These are phyloP conservation scores for Sophora flavescens DNA, from an alignment of 306 rosid species.

Conservation along the genomic window DNA sequence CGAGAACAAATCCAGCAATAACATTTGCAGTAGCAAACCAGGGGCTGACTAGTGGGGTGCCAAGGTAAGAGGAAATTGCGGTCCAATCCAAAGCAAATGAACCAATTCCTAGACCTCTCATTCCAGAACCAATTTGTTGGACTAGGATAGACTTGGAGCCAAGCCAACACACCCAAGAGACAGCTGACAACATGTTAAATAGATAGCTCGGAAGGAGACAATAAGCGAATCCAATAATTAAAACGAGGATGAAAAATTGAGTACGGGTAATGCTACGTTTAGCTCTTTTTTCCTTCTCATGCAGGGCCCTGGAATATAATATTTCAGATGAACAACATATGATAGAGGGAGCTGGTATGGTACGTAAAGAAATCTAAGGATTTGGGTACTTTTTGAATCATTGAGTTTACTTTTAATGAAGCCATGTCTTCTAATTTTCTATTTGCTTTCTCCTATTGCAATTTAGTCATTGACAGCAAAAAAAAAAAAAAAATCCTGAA, in stretches of 20 bases:
- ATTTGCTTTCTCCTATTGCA: no score
- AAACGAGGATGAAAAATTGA: slow-evolving; percentile 66
- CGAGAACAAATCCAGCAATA: slow-evolving; percentile 62
- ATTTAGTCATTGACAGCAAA: no score
- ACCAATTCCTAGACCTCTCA: slow-evolving; percentile 77
- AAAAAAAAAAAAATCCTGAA: no score
- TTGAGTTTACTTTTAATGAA: no score
- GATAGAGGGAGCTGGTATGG: no score
- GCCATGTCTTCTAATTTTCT: no score
- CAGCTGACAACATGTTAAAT: slow-evolving; percentile 59
- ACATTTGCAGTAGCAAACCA: slow-evolving; percentile 81
- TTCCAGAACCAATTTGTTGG: slow-evolving; percentile 83
- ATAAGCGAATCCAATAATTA: slow-evolving; percentile 66
- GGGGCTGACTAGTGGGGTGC: slow-evolving; percentile 84
- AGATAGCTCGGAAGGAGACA: slow-evolving; percentile 75
- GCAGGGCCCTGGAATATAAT: slow-evolving; percentile 42
- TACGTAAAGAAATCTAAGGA: no score
- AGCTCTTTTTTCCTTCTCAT: slow-evolving; percentile 66
- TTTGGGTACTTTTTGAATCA: no score
- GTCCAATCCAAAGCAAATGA: slow-evolving; percentile 85
- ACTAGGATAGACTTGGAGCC: slow-evolving; percentile 65
- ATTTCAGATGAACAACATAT: no score
- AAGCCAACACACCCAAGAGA: slow-evolving; percentile 85
- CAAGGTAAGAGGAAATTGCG: slow-evolving; percentile 72
- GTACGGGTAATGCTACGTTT: slow-evolving; percentile 64